phyloP scores from a whole-genome alignment of 1,284 basidiomycete species.

The Ustilago bromivora region DNA sequence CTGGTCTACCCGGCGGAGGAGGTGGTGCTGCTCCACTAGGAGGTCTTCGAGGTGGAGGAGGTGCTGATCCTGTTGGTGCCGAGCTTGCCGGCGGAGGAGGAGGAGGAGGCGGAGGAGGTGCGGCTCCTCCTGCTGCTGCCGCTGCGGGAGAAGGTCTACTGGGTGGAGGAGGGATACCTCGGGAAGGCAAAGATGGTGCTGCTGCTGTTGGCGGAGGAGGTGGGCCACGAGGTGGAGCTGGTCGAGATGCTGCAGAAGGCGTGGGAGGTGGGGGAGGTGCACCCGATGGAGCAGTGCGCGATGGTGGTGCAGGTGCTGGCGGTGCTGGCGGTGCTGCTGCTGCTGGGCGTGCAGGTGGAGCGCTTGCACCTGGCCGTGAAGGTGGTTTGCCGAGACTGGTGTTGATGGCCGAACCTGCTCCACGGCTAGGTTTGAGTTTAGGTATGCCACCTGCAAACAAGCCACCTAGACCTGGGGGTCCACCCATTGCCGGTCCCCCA shows the following conservation, averaged over 20 bases:
- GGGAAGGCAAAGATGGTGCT: constrained; percentile 36
- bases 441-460: constrained; percentile 92
- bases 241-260: constrained; percentile 25
- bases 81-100: constrained; percentile 17
- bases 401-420: constrained; percentile 28
- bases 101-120: constrained; percentile 41
- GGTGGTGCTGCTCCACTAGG: constrained; percentile 31
- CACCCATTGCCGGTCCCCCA: constrained; percentile 70
- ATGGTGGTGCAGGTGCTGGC: constrained; percentile 19
- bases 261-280: constrained; percentile 31
- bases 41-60: constrained; percentile 34
- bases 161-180: constrained; percentile 49
- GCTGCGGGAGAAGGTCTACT: constrained; percentile 36
- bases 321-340: constrained; percentile 34
- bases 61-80: constrained; percentile 25
- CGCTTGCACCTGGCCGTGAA: constrained; percentile 31
- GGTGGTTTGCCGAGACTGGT: constrained; percentile 44
- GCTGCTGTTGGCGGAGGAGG: constrained; percentile 43
- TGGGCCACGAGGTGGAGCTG: constrained; percentile 33
- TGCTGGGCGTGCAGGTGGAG: constrained; percentile 23
- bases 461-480: constrained; percentile 79
- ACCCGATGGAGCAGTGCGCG: constrained; percentile 15
- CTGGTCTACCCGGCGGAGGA: constrained; percentile 18
- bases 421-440: constrained; percentile 76
- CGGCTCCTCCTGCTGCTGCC: constrained; percentile 15